A percentile compares a stretch with the other conserved stretches of the same genome.
Evolutionary conservation across 2,329 filamentous ascomycete genomes (phyloP).

Genomic region (Fusarium denticulatum): DNA sequence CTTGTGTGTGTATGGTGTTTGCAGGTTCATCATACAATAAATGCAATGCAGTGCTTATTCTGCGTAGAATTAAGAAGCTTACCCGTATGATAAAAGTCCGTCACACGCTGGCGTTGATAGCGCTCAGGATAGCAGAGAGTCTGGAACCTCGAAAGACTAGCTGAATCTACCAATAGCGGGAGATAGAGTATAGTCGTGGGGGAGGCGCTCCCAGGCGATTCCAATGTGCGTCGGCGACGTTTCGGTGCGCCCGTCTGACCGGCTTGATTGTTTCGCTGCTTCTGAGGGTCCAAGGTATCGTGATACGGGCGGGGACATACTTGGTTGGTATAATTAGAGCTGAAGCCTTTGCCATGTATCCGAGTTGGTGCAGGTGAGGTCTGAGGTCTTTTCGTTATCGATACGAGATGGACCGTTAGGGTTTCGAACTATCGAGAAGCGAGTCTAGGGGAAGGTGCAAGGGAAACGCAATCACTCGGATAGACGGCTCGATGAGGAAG

Average conservation of each 20-base stretch:
- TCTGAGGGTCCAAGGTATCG: not conserved
- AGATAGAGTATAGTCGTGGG: constrained; percentile 16
- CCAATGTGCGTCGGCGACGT: constrained; percentile 15
- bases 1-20: not conserved
- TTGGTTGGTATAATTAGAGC: constrained; percentile 2
- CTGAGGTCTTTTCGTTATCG: not conserved
- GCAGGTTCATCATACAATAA: not conserved
- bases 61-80: constrained; percentile 21
- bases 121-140: constrained; percentile 5
- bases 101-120: constrained; percentile 5
- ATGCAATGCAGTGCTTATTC: not conserved
- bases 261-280: not conserved
- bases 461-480: not conserved
- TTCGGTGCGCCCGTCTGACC: constrained; percentile 27
- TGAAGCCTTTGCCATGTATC: not conserved
- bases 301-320: not conserved
- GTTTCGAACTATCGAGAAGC: not conserved
- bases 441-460: not conserved
- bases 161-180: constrained; percentile 13
- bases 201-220: constrained; percentile 23
- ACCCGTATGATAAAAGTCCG: constrained; percentile 22
- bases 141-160: constrained; percentile 38
- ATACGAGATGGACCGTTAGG: not conserved
- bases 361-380: not conserved
- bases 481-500: not conserved